A percentile compares a stretch with the other conserved stretches of the same genome.
These are phyloP conservation scores for Wickerhamomyces sp. DNA, from an alignment of 1,139 yeast species.

Conservation along the genomic window DNA sequence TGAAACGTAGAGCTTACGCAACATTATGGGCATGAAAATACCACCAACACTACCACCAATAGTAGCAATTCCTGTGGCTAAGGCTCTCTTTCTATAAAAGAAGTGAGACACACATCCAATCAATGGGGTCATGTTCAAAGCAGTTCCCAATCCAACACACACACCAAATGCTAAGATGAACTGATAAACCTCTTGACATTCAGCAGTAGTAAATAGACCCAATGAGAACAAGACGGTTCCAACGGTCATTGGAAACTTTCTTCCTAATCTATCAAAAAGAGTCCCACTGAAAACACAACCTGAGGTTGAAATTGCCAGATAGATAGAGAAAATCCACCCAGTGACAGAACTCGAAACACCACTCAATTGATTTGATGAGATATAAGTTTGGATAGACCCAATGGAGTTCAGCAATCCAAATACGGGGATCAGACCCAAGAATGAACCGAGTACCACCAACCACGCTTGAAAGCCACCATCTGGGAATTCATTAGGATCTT, in stretches of 20 bases:
- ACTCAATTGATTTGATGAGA: constrained; percentile 52
- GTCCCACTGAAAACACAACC: constrained; percentile 58
- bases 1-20: constrained; percentile 44
- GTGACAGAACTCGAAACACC: constrained; percentile 44
- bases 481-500: constrained; percentile 21
- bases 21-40: constrained; percentile 52
- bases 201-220: constrained; percentile 50
- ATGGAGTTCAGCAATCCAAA: constrained; percentile 64
- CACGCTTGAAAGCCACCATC: constrained; percentile 21
- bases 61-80: constrained; percentile 53
- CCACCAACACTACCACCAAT: constrained; percentile 67
- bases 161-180: constrained; percentile 51
- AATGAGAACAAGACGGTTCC: constrained; percentile 41
- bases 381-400: constrained; percentile 68
- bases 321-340: constrained; percentile 71
- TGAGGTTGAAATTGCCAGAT: constrained; percentile 51
- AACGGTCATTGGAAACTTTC: constrained; percentile 35
- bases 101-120: constrained; percentile 57
- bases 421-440: constrained; percentile 55
- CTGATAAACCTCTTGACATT: constrained; percentile 44
- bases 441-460: constrained; percentile 43
- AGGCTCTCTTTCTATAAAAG: constrained; percentile 48
- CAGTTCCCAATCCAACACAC: constrained; percentile 51
- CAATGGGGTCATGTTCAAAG: constrained; percentile 51
- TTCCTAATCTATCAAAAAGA: constrained; percentile 46